These are phyloP conservation scores for Sergeia podlipaevii DNA, from an alignment of 208 protist genomes.

Conservation along the genomic window DNA sequence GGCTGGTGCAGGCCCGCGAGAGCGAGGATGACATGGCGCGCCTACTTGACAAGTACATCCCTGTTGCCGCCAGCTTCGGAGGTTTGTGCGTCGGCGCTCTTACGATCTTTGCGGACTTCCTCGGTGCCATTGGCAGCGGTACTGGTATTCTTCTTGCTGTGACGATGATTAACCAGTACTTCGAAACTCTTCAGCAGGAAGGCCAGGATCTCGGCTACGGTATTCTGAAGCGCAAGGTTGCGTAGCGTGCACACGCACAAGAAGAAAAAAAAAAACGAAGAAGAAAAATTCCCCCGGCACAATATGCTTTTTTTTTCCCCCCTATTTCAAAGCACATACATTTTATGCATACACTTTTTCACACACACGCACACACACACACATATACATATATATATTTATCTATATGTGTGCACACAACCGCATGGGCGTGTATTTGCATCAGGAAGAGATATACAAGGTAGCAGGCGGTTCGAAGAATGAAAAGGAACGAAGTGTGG, in stretches of 20 bases:
- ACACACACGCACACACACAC: too few relatives aligned
- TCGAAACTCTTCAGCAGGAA: constrained; percentile 99
- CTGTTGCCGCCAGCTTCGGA: constrained; percentile 99
- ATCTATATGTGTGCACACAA: constrained; percentile 7
- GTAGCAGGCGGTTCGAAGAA: too few relatives aligned
- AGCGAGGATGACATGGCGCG: constrained; percentile 87
- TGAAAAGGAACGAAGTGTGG: too few relatives aligned
- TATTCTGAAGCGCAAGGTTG: constrained; percentile 74
- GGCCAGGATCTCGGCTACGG: constrained; percentile 85
- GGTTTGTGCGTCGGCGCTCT: constrained; percentile 99
- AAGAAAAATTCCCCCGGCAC: too few relatives aligned
- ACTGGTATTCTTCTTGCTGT: constrained; percentile 99
- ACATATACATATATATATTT: neutral
- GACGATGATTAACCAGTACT: constrained; percentile 99
- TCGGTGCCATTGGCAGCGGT: constrained; percentile 97
- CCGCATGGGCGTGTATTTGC: too few relatives aligned
- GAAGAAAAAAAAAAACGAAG: constrained; percentile 2
- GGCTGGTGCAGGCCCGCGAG: constrained; percentile 87
- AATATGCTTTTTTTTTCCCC: too few relatives aligned
- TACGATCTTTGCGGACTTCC: constrained; percentile 98
- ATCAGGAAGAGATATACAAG: neutral
- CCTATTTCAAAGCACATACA: too few relatives aligned
- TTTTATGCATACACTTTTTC: too few relatives aligned
- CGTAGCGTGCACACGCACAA: constrained; percentile 17
- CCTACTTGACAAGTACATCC: constrained; percentile 97